Percentiles rank a stretch among this genome's conserved stretches.
Evolutionary conservation across 2,329 filamentous ascomycete species (phyloP).

Genomic region (Cryphonectria radicalis): DNA sequence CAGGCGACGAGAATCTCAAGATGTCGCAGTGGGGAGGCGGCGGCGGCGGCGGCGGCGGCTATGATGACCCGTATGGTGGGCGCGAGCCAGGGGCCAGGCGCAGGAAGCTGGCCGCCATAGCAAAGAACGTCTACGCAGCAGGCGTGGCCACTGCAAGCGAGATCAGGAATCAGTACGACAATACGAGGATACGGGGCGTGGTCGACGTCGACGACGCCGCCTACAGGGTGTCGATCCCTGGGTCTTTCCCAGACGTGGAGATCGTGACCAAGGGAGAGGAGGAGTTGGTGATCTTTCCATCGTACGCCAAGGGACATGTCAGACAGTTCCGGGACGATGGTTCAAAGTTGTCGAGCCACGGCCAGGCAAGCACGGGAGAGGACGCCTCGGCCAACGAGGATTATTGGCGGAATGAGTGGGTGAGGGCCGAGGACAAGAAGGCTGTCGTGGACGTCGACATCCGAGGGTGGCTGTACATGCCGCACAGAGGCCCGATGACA

Average conservation of each 20-base stretch:
- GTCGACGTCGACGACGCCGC: slow-evolving; percentile 39
- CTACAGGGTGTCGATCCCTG: slow-evolving; percentile 62
- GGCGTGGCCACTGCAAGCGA: slow-evolving; percentile 62
- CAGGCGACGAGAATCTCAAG: slow-evolving; percentile 29
- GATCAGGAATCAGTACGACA: slow-evolving; percentile 62
- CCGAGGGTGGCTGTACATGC: slow-evolving; percentile 91
- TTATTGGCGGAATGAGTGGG: slow-evolving; percentile 80
- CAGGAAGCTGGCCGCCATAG: slow-evolving; percentile 73
- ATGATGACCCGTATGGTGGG: slow-evolving; percentile 36
- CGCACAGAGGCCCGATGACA: slow-evolving; percentile 81
- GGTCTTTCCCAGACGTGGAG: slow-evolving; percentile 82
- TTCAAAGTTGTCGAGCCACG: slow-evolving; percentile 28
- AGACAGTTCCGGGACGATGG: slow-evolving; percentile 62
- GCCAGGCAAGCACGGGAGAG: slow-evolving; percentile 26
- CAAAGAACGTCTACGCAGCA: slow-evolving; percentile 60
- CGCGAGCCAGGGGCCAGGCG: slow-evolving; percentile 73
- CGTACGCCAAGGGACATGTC: slow-evolving; percentile 79
- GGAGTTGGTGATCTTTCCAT: slow-evolving; percentile 94
- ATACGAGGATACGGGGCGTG: slow-evolving; percentile 49
- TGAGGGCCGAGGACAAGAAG: slow-evolving; percentile 77
- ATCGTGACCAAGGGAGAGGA: slow-evolving; percentile 80
- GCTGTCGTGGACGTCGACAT: slow-evolving; percentile 94
- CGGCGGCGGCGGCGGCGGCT: slow-evolving; percentile 40
- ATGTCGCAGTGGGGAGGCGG: slow-evolving; percentile 33
- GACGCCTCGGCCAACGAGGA: slow-evolving; percentile 64